Evolutionary conservation across 495 filamentous ascomycete species (phyloP).

Genomic region (Penicillium robsamsonii): DNA sequence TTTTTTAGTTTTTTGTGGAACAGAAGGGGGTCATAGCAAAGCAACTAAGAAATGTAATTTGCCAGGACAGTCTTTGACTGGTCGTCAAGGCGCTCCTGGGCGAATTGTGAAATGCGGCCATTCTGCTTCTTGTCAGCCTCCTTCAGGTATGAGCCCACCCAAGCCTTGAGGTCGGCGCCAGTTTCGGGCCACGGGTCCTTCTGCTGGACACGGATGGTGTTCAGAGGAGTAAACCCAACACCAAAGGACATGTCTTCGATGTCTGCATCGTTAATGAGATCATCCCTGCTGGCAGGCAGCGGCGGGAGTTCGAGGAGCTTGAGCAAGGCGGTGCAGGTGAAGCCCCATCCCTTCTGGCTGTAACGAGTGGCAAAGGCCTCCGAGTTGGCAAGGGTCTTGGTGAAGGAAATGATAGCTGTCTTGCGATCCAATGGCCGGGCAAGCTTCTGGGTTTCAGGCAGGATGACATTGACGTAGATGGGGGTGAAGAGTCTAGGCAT

Average conservation of each 20-base stretch:
- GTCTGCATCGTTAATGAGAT: slow-evolving; percentile 76
- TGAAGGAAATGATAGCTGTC: slow-evolving; percentile 84
- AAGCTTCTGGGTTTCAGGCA: slow-evolving; percentile 86
- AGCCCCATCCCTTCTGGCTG: slow-evolving; percentile 78
- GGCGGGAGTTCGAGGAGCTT: slow-evolving; percentile 87
- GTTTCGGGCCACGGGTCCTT: slow-evolving; percentile 82
- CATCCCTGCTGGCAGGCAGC: slow-evolving; percentile 66
- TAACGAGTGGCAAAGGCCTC: slow-evolving; percentile 70
- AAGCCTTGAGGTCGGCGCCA: slow-evolving; percentile 66
- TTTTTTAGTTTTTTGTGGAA: slow-evolving; percentile 8
- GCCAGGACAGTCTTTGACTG: slow-evolving; percentile 54
- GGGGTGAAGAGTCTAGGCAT: slow-evolving; percentile 66
- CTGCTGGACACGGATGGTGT: slow-evolving; percentile 70
- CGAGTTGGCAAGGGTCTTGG: slow-evolving; percentile 83
- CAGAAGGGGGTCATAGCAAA: background rate
- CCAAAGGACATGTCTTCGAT: slow-evolving; percentile 94
- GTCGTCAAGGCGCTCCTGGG: slow-evolving; percentile 56
- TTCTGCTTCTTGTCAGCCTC: slow-evolving; percentile 54
- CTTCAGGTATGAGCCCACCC: slow-evolving; percentile 73
- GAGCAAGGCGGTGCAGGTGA: slow-evolving; percentile 80
- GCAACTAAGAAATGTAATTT: slow-evolving; percentile 51
- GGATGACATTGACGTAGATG: slow-evolving; percentile 79
- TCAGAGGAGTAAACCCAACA: slow-evolving; percentile 86
- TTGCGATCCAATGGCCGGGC: slow-evolving; percentile 86
- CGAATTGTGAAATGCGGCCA: slow-evolving; percentile 56